Conservation (phyloP, 139 green algal species). For the Nannochloris sp. region DNA sequence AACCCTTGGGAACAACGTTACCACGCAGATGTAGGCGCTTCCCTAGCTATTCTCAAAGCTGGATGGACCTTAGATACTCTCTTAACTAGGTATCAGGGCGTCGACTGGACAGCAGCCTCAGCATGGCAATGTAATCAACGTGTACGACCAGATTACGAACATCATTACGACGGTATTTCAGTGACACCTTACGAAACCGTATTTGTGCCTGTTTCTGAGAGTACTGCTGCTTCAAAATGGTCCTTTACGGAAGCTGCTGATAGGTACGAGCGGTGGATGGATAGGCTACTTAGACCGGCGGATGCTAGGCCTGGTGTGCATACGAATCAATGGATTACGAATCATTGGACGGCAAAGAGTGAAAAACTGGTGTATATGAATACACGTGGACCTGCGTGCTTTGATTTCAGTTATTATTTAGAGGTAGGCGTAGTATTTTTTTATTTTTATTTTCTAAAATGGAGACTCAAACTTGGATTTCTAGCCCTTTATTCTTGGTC, state of each 20-base stretch:
- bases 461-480: not conserved
- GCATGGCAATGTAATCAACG: conserved; percentile 30
- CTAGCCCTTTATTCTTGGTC: not conserved
- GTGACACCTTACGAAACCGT: conserved; percentile 31
- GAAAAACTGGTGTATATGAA: conserved; percentile 29
- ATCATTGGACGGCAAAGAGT: conserved; percentile 6
- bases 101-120: conserved; percentile 30
- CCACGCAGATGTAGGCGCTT: conserved; percentile 22
- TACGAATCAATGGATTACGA: conserved; percentile 27
- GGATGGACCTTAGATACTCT: conserved; percentile 34
- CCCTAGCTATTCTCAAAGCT: conserved; percentile 23
- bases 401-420: conserved; percentile 40
- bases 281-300: not conserved
- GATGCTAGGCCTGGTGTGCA: not conserved
- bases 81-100: conserved; percentile 36
- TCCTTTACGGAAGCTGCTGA: conserved; percentile 11
- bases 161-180: conserved; percentile 26
- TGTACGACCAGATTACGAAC: conserved; percentile 19
- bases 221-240: conserved; percentile 4
- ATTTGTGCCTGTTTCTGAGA: conserved; percentile 31
- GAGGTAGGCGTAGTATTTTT: conserved; percentile 1
- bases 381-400: conserved; percentile 33
- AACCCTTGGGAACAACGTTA: conserved; percentile 22
- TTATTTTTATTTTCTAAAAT: not conserved
- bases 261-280: conserved; percentile 27